These are phyloP conservation scores for Ascochyta clinopodiicola DNA, from an alignment of 2,329 filamentous ascomycete species.

Conservation along the genomic window DNA sequence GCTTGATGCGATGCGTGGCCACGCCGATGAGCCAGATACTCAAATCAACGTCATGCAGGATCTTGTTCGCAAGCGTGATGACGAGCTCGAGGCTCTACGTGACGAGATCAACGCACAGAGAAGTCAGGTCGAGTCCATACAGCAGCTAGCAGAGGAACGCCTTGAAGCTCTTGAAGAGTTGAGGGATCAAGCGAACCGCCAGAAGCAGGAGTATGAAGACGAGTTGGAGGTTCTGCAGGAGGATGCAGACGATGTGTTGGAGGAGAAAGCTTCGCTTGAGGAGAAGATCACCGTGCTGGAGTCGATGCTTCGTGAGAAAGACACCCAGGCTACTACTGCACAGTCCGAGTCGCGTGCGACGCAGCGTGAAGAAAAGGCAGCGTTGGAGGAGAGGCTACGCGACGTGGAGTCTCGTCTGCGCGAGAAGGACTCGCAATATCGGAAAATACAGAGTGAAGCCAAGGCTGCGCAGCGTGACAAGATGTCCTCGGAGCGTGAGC, in stretches of 20 bases:
- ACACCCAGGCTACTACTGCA: constrained; percentile 25
- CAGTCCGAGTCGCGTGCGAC: constrained; percentile 57
- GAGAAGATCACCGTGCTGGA: constrained; percentile 58
- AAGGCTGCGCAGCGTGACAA: constrained; percentile 52
- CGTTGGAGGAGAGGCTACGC: constrained; percentile 59
- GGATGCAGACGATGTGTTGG: constrained; percentile 50
- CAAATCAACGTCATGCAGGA: constrained; percentile 51
- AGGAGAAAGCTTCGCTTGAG: constrained; percentile 65
- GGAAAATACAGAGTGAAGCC: constrained; percentile 35
- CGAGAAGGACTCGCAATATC: constrained; percentile 40
- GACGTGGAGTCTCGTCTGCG: constrained; percentile 35
- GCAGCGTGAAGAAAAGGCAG: constrained; percentile 59
- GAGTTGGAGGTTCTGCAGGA: constrained; percentile 58
- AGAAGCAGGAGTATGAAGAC: constrained; percentile 61
- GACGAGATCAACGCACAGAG: constrained; percentile 48
- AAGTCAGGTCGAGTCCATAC: constrained; percentile 40
- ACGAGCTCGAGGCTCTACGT: constrained; percentile 62
- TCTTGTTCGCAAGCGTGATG: constrained; percentile 52
- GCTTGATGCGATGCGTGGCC: constrained; percentile 44
- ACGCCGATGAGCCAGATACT: constrained; percentile 48
- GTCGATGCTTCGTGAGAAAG: constrained; percentile 48
- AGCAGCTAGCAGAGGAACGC: constrained; percentile 45
- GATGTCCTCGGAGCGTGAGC: constrained; percentile 58
- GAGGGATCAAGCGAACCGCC: constrained; percentile 53
- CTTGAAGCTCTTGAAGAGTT: constrained; percentile 59